These are phyloP conservation scores for Arachnomyces sp. DNA, from an alignment of 2,329 filamentous ascomycete species.

Conservation along the genomic window DNA sequence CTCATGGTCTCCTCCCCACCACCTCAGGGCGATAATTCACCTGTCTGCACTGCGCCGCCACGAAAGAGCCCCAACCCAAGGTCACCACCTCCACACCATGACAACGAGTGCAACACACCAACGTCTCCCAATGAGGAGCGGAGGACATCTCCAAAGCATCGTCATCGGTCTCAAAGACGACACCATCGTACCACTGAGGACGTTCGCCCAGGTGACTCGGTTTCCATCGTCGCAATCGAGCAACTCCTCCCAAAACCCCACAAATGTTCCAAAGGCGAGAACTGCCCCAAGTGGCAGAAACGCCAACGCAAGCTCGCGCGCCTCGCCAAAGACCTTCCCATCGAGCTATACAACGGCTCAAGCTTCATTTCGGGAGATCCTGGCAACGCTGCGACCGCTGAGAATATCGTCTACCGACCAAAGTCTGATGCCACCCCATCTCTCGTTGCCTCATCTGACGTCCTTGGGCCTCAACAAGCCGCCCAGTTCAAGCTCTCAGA, in stretches of 20 bases:
- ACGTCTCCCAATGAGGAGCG: slow-evolving; percentile 2
- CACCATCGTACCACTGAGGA: slow-evolving; percentile 46
- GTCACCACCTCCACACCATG: neutral
- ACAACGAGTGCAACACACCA: slow-evolving; percentile 1
- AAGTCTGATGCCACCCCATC: slow-evolving; percentile 70
- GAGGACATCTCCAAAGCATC: too few relatives aligned
- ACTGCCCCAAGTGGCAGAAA: slow-evolving; percentile 71
- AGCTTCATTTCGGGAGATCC: slow-evolving; percentile 72
- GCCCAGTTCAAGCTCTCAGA: slow-evolving; percentile 63
- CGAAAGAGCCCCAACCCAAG: neutral
- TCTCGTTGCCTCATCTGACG: slow-evolving; percentile 82
- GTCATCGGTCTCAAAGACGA: slow-evolving; percentile 59
- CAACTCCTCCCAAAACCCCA: slow-evolving; percentile 84
- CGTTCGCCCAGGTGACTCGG: slow-evolving; percentile 65
- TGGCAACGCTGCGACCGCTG: slow-evolving; percentile 61
- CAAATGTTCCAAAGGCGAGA: slow-evolving; percentile 75
- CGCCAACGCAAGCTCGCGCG: slow-evolving; percentile 69
- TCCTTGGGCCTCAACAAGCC: slow-evolving; percentile 62
- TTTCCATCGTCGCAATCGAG: slow-evolving; percentile 87
- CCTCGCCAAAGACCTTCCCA: slow-evolving; percentile 67
- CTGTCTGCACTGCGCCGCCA: slow-evolving; percentile 4
- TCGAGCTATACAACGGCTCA: slow-evolving; percentile 58
- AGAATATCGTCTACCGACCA: slow-evolving; percentile 52
- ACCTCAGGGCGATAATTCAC: slow-evolving; percentile 17
- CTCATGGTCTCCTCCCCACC: slow-evolving; percentile 21